Evolutionary conservation across 2,329 filamentous ascomycete genomes (phyloP).

Genomic region (Penicillium sp.): DNA sequence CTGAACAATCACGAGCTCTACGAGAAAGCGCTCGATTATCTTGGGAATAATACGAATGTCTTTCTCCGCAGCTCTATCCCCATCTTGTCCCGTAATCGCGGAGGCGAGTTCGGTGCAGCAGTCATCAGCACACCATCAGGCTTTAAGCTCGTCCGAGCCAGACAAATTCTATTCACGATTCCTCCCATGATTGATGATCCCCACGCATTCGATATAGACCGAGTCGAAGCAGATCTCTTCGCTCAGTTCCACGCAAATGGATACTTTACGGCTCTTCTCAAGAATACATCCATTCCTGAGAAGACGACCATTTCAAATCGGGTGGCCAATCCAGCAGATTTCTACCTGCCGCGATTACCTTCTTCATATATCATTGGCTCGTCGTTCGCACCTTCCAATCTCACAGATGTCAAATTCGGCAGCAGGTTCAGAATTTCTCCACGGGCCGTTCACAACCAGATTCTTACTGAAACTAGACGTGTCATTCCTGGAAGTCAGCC

Average conservation of each 20-base stretch:
- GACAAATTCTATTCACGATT: conserved; percentile 39
- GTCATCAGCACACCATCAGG: conserved; percentile 29
- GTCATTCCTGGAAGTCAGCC: conserved; percentile 1
- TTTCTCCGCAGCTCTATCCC: not conserved
- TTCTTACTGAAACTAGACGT: not conserved
- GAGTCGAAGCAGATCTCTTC: conserved; percentile 34
- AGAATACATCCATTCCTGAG: not conserved
- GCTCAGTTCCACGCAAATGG: conserved; percentile 28
- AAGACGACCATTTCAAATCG: not conserved
- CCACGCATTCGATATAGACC: conserved; percentile 30
- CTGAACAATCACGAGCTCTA: not conserved
- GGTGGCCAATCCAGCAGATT: not conserved
- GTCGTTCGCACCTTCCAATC: not conserved
- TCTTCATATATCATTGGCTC: not conserved
- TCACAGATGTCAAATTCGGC: conserved; percentile 1
- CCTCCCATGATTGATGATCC: conserved; percentile 37
- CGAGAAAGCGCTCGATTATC: not conserved
- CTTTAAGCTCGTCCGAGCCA: conserved; percentile 31
- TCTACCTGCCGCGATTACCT: conserved; percentile 3
- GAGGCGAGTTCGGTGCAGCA: not conserved
- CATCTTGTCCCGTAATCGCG: not conserved
- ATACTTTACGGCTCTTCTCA: conserved; percentile 34
- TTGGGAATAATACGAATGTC: not conserved
- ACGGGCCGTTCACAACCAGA: not conserved
- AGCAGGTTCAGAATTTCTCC: not conserved